Evolutionary conservation across 2,329 filamentous ascomycete genomes (phyloP).

Genomic region (Harringtonia lauricola): DNA sequence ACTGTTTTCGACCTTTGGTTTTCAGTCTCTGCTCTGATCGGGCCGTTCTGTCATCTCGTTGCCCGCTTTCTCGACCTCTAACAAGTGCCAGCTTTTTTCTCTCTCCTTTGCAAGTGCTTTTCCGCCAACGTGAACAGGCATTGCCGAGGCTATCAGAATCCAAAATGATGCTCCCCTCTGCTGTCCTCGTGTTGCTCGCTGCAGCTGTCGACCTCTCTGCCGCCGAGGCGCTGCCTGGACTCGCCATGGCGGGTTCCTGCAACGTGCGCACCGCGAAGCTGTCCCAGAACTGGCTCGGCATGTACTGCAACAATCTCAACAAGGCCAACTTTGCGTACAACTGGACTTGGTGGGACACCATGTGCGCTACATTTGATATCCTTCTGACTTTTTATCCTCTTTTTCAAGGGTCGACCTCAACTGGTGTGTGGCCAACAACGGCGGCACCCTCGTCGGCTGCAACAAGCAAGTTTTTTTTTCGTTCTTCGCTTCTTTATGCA

Average conservation of each 20-base stretch:
- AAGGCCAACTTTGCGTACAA: conserved; percentile 23
- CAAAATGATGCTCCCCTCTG: neutral
- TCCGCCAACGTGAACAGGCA: too few relatives aligned
- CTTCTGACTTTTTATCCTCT: too few relatives aligned
- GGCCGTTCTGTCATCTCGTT: too few relatives aligned
- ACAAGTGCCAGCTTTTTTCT: too few relatives aligned
- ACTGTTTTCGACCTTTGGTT: too few relatives aligned
- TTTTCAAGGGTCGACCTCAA: conserved; percentile 26
- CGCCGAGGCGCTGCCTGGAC: conserved; percentile 5
- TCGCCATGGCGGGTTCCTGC: conserved; percentile 21
- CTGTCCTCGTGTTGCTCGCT: neutral
- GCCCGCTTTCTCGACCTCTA: too few relatives aligned
- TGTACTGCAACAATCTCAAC: conserved; percentile 28
- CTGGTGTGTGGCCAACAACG: conserved; percentile 17
- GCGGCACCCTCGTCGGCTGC: conserved; percentile 15
- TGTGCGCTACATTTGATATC: too few relatives aligned
- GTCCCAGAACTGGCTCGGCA: conserved; percentile 21
- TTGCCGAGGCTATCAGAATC: too few relatives aligned
- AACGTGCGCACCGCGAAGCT: conserved; percentile 24
- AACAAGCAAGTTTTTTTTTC: too few relatives aligned
- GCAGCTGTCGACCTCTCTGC: neutral
- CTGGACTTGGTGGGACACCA: conserved; percentile 29
- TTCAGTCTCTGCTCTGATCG: too few relatives aligned
- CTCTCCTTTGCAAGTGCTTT: too few relatives aligned
- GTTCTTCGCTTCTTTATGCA: too few relatives aligned